These are phyloP conservation scores for Primulina eburnea DNA, from an alignment of 257 asterid species.

Conservation along the genomic window DNA sequence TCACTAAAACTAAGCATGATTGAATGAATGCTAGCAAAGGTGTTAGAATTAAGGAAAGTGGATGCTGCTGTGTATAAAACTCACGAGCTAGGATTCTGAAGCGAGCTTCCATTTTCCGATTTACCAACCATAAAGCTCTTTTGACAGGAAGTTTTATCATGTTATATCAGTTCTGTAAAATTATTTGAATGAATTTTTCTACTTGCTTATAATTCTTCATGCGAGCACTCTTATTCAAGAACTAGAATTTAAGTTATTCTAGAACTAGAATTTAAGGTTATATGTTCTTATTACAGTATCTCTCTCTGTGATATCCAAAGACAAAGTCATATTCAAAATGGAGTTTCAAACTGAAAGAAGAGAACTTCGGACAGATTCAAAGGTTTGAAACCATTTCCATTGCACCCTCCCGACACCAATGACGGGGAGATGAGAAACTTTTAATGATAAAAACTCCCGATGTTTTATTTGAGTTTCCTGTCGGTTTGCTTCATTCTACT, in stretches of 20 bases:
- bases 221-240: not conserved
- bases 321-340: slow-evolving; percentile 29
- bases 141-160: too few relatives aligned
- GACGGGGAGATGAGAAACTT: not conserved
- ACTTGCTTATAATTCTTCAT: slow-evolving; percentile 9
- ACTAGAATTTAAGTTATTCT: not conserved
- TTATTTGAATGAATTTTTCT: not conserved
- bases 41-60: too few relatives aligned
- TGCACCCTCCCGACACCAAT: not conserved
- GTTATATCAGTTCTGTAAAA: too few relatives aligned
- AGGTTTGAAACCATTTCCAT: slow-evolving; percentile 31
- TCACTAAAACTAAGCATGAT: too few relatives aligned
- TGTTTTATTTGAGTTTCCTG: not conserved
- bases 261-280: not conserved
- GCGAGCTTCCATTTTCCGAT: too few relatives aligned
- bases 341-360: slow-evolving; percentile 44
- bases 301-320: slow-evolving; percentile 34
- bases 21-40: too few relatives aligned
- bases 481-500: slow-evolving; percentile 1
- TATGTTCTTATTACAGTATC: slow-evolving; percentile 34
- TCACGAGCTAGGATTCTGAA: too few relatives aligned
- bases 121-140: too few relatives aligned
- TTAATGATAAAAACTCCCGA: not conserved
- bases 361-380: slow-evolving; percentile 38
- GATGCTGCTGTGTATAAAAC: too few relatives aligned